Base-by-base conservation (phyloP, 345 rosid genomes). In the Eucalyptus tenuipes region DNA sequence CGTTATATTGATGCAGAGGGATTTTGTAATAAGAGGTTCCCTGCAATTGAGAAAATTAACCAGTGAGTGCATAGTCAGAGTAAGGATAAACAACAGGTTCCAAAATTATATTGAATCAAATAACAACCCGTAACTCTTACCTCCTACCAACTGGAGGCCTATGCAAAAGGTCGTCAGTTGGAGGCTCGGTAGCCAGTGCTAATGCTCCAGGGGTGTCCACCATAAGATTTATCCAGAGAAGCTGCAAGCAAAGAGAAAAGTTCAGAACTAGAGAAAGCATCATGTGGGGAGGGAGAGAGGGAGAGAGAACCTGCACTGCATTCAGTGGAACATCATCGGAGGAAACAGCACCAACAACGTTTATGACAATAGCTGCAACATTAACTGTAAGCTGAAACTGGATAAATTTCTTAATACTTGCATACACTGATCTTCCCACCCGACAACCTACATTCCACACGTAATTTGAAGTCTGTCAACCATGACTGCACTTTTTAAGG, bases 151-250 rank as follows among this genome's bases (percentile, higher is more conserved):
- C 99, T 84, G 99, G 98, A 27, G 93, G 24, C 88, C 99, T 93
- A 14, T 93, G 94, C 99, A 98, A 96, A 86, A 98, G 94, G 88
- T 97, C 96, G 91, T 98, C 99, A 5, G 99, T 95, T 52, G 99
- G 99, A 80, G 99, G 99, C 92, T 98, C 99, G 13, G 99, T 98
- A 87, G 97, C 99, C 94, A 97, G 89, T 87, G 99, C 99, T 86
- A 96, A 92, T n/a, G n/a, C n/a, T 55, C 99, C 99, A 89, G 96
- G 96, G 24, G 97, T 98, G 91, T 98, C 97, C 98, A 94, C 95
- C 87, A 98, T 97, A 89, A 98, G 98, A 90, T 98, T 98, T 86
- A 97, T 96, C 99, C 99, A 97, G 18, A 98, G 94, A 90, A 98
- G 99, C 99, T 98, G 91, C 87, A 90, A 16, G 24, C 52, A 87